Evolutionary conservation across 2,329 filamentous ascomycete genomes (phyloP).

Genomic region (Cladosporium phlei): DNA sequence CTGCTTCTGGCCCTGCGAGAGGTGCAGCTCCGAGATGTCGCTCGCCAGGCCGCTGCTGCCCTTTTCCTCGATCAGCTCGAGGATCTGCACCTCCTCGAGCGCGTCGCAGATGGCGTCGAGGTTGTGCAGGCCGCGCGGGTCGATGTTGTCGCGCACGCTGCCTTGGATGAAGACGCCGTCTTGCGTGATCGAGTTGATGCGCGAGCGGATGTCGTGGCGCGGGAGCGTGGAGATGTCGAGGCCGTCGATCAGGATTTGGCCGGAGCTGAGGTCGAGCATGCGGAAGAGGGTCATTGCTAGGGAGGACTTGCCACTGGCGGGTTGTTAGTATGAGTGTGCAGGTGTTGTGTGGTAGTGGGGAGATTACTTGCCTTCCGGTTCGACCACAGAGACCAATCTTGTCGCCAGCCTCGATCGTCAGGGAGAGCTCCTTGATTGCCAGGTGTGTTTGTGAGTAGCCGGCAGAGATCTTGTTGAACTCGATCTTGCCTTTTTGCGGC

Average conservation of each 20-base stretch:
- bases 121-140: constrained; percentile 36
- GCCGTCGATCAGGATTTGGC: constrained; percentile 45
- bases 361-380: constrained; percentile 42
- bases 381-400: constrained; percentile 51
- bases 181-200: constrained; percentile 47
- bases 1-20: constrained; percentile 48
- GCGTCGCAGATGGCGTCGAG: constrained; percentile 40
- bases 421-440: constrained; percentile 43
- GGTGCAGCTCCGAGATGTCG: constrained; percentile 29
- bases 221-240: constrained; percentile 44
- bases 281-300: constrained; percentile 47
- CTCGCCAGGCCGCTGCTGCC: constrained; percentile 40
- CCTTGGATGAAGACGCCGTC: constrained; percentile 49
- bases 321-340: constrained; percentile 25
- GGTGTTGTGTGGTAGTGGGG: constrained; percentile 4
- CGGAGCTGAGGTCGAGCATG: constrained; percentile 43
- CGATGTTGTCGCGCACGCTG: constrained; percentile 46
- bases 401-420: constrained; percentile 46
- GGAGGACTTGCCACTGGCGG: constrained; percentile 47
- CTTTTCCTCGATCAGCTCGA: constrained; percentile 16
- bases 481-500: constrained; percentile 9
- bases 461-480: constrained; percentile 10
- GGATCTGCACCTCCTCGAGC: constrained; percentile 44
- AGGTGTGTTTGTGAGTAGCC: constrained; percentile 22
- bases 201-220: constrained; percentile 42